Base-by-base conservation (phyloP, 176 grass and related monocot genomes). In the Juncus inflexus region DNA sequence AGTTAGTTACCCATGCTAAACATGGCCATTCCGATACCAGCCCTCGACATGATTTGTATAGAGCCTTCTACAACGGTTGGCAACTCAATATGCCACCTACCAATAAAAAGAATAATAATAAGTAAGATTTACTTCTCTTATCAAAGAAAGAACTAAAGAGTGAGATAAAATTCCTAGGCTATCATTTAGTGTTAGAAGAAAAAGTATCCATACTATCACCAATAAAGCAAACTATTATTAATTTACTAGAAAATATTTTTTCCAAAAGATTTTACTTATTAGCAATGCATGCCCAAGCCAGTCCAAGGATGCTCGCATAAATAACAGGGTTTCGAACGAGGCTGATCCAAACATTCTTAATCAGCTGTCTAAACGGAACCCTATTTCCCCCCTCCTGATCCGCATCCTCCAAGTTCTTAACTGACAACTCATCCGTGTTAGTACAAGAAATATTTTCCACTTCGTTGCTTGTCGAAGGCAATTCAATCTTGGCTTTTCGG, bases 11-110 rank as follows among this genome's bases (percentile, higher is more conserved):
- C 90, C 78, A 95, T 82, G 86, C 86, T 84, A 64, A 95, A 90
- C 90, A 95, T 95, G 58, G 86, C 86, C 86, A 90, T 84, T 47
- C 83, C 90, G n/a, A 86, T 84, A 42, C 90, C 90, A 7, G 86
- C 79, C 50, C 74, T 90, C n/a, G 86, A 78, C 86, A 95, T 90
- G 66, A 95, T 84, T 60, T 87, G 67, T 72, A 95, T 81, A 6
- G 66, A 90, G 0, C 78, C 84, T 35, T 95, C 86, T 7, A 95
- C 63, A 40, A 76, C 80, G 10, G 60, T 70, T 40, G 90, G 90
- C 83, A 95, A 64, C 74, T 76, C 72, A 60, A 95, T 52, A 52
- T 90, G 80, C 75, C 82, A 49, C 78, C 90, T 95, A 51, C 39
- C n/a, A 15, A 64, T 56, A 4, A 56, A 42, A 12, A 64, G 9